These are phyloP conservation scores for Rozella allomycis DNA, from an alignment of 371 early-diverging fungal species.

Conservation along the genomic window DNA sequence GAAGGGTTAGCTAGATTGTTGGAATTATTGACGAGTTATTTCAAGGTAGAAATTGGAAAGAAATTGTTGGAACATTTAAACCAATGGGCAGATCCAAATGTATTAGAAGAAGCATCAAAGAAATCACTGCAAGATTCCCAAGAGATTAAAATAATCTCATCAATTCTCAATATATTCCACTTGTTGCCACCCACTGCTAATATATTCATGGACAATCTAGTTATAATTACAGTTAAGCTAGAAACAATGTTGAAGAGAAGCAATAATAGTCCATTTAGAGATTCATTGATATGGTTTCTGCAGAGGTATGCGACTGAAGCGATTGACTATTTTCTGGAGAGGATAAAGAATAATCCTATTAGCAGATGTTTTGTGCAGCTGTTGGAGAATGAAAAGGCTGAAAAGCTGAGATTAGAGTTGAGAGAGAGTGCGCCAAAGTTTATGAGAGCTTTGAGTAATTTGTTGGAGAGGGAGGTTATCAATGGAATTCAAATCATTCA, in stretches of 20 bases:
- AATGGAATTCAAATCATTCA: too few species aligned
- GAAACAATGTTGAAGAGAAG: conserved; percentile 56
- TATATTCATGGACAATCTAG: conserved; percentile 70
- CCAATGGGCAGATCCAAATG: conserved; percentile 68
- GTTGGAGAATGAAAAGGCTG: conserved; percentile 30
- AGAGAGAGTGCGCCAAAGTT: too few species aligned
- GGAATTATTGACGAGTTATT: conserved; percentile 81
- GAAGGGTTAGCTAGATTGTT: conserved; percentile 82
- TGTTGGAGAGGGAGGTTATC: too few species aligned
- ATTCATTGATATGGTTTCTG: conserved; percentile 66
- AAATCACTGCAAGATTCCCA: conserved; percentile 63
- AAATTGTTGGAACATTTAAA: conserved; percentile 88
- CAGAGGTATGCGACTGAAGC: conserved; percentile 67
- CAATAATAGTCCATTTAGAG: conserved; percentile 74
- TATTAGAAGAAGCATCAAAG: conserved; percentile 53
- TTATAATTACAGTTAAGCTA: conserved; percentile 56
- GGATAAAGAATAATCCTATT: conserved; percentile 26
- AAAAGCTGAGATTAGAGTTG: too few species aligned
- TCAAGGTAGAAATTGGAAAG: conserved; percentile 91
- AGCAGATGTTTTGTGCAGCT: conserved; percentile 47
- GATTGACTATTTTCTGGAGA: conserved; percentile 58
- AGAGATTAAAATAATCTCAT: conserved; percentile 76
- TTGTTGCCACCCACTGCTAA: conserved; percentile 75
- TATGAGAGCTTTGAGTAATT: too few species aligned
- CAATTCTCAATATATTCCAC: conserved; percentile 77